Conservation (phyloP, 2,329 filamentous ascomycete species). For the Pseudopyrenochaeta lycopersici region DNA sequence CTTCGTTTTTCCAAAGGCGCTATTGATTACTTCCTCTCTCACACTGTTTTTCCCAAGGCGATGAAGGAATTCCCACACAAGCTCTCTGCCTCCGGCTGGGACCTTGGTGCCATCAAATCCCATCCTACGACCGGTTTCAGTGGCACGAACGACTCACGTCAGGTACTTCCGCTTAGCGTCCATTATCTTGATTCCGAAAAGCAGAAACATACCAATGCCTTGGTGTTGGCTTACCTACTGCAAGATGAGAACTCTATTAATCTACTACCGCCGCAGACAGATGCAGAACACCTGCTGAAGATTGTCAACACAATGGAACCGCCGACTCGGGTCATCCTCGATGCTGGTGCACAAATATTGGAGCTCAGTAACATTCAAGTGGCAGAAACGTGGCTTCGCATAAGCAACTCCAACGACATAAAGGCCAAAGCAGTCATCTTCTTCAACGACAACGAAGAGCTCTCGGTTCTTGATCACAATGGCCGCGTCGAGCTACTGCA, state of each 20-base stretch:
- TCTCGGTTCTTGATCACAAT: conserved; percentile 61
- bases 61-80: conserved; percentile 70
- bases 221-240: conserved; percentile 68
- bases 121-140: conserved; percentile 71
- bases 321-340: conserved; percentile 67
- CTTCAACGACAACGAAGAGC: conserved; percentile 63
- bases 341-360: conserved; percentile 75
- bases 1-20: conserved; percentile 61
- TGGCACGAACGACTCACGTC: conserved; percentile 70
- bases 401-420: conserved; percentile 46
- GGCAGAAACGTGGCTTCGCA: conserved; percentile 59
- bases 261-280: conserved; percentile 22
- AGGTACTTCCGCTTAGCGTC: conserved; percentile 65
- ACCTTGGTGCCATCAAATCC: conserved; percentile 60
- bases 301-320: conserved; percentile 51
- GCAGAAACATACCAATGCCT: conserved; percentile 71
- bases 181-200: conserved; percentile 61
- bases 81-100: conserved; percentile 72
- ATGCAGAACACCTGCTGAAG: conserved; percentile 56
- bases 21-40: conserved; percentile 70
- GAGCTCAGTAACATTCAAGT: conserved; percentile 61
- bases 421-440: conserved; percentile 56
- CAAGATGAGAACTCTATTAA: conserved; percentile 47
- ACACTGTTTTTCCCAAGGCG: conserved; percentile 67
- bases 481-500: conserved; percentile 59